Evolutionary conservation across 192 early-diverging fungal species (phyloP).

Genomic region (Linnemannia zychae): DNA sequence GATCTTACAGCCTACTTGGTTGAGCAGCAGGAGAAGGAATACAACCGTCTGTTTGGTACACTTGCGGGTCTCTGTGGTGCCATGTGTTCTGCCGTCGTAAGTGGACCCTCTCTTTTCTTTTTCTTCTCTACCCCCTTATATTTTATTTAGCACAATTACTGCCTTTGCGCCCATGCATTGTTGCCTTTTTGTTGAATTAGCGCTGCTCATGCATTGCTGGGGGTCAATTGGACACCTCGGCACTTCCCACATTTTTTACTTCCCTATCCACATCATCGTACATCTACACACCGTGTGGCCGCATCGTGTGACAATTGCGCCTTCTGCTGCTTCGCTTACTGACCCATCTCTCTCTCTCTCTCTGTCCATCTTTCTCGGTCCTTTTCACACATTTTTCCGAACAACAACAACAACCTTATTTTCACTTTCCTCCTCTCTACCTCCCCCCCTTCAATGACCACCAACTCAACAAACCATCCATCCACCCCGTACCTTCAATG

Average conservation of each 20-base stretch:
- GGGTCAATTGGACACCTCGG: not conserved
- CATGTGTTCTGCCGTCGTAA: conserved; percentile 53
- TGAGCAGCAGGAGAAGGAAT: conserved; percentile 15
- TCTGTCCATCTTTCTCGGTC: not conserved
- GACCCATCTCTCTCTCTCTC: not conserved
- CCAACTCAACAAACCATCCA: too few species aligned
- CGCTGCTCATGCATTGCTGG: not conserved
- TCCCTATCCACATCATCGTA: not conserved
- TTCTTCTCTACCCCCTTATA: not conserved
- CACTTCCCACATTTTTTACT: not conserved
- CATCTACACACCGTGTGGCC: not conserved
- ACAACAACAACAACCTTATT: not conserved
- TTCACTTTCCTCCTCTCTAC: not conserved
- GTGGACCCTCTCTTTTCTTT: not conserved
- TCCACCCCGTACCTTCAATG: too few species aligned
- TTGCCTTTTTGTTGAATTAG: too few species aligned
- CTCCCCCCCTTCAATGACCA: not conserved
- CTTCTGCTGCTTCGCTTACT: not conserved
- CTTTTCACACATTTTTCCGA: conserved; percentile 5
- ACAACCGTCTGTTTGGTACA: conserved; percentile 26
- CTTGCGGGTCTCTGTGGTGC: conserved; percentile 43
- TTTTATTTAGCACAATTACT: not conserved
- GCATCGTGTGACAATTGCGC: not conserved
- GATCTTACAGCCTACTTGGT: not conserved
- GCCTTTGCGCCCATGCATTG: not conserved